Evolutionary conservation across 768 basidiomycete genomes (phyloP).

Genomic region (Roridomyces roridus): DNA sequence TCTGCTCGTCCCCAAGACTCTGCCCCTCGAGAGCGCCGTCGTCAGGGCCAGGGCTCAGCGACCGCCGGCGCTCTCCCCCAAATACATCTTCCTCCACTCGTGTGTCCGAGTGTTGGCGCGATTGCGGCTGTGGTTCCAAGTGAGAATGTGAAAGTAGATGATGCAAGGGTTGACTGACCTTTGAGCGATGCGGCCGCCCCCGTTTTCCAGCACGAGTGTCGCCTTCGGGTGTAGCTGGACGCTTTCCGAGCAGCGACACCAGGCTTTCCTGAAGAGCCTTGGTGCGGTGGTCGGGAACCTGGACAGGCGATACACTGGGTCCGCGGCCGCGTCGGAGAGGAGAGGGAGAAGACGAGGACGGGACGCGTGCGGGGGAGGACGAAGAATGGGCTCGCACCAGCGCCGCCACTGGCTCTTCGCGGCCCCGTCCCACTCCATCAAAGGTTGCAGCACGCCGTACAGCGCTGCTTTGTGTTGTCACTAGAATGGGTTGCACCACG

Average conservation of each 20-base stretch:
- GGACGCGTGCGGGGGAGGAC: neutral
- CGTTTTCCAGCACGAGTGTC: slow-evolving; percentile 19
- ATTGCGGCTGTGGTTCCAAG: slow-evolving; percentile 7
- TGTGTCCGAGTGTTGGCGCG: slow-evolving; percentile 16
- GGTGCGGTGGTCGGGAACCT: slow-evolving; percentile 54
- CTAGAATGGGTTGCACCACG: slow-evolving; percentile 17
- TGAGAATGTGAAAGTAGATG: neutral
- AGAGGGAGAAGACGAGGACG: slow-evolving; percentile 62
- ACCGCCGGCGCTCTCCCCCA: slow-evolving; percentile 4
- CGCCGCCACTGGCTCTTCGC: neutral
- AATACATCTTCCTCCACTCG: neutral
- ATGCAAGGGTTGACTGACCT: slow-evolving; percentile 1
- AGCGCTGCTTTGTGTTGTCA: slow-evolving; percentile 9
- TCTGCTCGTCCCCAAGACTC: slow-evolving; percentile 16
- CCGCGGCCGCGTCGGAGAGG: slow-evolving; percentile 24
- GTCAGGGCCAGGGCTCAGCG: slow-evolving; percentile 11
- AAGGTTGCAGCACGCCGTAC: slow-evolving; percentile 11
- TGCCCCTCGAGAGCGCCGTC: slow-evolving; percentile 4
- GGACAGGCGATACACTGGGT: slow-evolving; percentile 42
- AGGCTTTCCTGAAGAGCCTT: slow-evolving; percentile 73
- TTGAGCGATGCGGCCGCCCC: slow-evolving; percentile 7
- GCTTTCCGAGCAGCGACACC: slow-evolving; percentile 72
- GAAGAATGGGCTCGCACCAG: too few species aligned
- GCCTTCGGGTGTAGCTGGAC: slow-evolving; percentile 53
- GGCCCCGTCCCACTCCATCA: neutral